phyloP scores from a whole-genome alignment of 163 green algal species.

The Coccomyxa subellipsoidea region DNA sequence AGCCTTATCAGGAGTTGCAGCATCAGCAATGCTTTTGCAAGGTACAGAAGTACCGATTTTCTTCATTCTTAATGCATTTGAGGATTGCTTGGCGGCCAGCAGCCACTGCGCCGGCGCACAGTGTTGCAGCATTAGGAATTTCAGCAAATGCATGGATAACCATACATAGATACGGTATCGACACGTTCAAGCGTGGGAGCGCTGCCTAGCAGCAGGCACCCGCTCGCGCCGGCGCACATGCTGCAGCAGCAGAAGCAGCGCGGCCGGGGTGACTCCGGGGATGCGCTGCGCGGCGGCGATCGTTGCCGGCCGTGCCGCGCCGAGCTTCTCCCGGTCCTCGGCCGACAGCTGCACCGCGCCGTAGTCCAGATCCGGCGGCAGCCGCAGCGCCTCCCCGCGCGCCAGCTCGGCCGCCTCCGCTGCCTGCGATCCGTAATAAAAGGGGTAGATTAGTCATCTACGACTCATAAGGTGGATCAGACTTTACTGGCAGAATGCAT shows the following conservation, averaged over 20 bases:
- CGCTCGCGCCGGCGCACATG: slow-evolving; percentile 28
- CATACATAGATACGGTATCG: too few species aligned
- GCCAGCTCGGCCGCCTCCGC: slow-evolving; percentile 11
- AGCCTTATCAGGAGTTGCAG: too few species aligned
- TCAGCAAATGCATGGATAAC: too few species aligned
- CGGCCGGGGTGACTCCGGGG: slow-evolving; percentile 50
- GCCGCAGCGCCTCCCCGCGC: slow-evolving; percentile 17
- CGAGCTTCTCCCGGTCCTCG: slow-evolving; percentile 56
- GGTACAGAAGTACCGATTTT: too few species aligned
- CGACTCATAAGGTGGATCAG: background rate
- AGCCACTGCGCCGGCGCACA: too few species aligned
- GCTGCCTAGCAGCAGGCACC: too few species aligned
- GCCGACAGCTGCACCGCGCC: slow-evolving; percentile 38
- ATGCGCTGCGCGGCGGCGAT: slow-evolving; percentile 48
- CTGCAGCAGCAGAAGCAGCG: slow-evolving; percentile 48
- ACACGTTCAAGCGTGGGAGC: too few species aligned
- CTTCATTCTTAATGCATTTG: too few species aligned
- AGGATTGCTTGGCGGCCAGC: too few species aligned
- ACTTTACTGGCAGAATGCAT: too few species aligned
- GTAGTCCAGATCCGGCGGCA: slow-evolving; percentile 47
- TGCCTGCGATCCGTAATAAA: background rate
- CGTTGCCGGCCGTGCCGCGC: slow-evolving; percentile 30
- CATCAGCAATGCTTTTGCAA: too few species aligned
- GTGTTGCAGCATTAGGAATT: too few species aligned
- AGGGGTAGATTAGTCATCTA: background rate